Conservation (phyloP, 192 early-diverging fungal genomes). For the Podila clonocystis region DNA sequence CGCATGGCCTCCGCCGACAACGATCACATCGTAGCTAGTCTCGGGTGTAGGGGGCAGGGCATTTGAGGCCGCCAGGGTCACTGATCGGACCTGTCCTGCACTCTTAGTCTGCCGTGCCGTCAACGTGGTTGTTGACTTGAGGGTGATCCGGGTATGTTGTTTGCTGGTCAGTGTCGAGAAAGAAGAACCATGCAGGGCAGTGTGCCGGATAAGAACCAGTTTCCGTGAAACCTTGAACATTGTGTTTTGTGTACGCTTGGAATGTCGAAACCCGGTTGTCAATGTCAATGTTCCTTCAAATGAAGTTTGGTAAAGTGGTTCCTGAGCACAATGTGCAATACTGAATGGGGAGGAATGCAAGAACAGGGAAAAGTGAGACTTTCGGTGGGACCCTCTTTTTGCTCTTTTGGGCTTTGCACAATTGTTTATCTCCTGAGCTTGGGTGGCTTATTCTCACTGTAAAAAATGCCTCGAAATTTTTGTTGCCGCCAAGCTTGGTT, state of each 20-base stretch:
- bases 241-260: background rate
- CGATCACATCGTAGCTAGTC: constrained; percentile 73
- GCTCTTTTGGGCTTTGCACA: background rate
- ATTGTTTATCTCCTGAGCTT: no score
- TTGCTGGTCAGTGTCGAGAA: constrained; percentile 14
- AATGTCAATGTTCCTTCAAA: background rate
- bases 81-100: constrained; percentile 28
- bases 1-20: constrained; percentile 88
- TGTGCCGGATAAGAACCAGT: constrained; percentile 27
- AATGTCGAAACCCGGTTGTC: no score
- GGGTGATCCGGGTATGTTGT: no score
- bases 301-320: background rate
- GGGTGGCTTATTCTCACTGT: no score
- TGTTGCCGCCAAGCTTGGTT: no score
- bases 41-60: constrained; percentile 41
- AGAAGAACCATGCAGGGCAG: constrained; percentile 1
- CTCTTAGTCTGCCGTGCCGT: background rate
- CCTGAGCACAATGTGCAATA: no score
- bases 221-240: constrained; percentile 40
- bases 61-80: constrained; percentile 42
- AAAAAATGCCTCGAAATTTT: no score
- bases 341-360: background rate
- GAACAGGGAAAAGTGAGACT: background rate
- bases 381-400: constrained; percentile 3
- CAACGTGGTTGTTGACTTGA: background rate